Evolutionary conservation across 208 protist genomes (phyloP), one percentile per base, ranked within the genome.

Genomic region (Leishmania braziliensis): DNA sequence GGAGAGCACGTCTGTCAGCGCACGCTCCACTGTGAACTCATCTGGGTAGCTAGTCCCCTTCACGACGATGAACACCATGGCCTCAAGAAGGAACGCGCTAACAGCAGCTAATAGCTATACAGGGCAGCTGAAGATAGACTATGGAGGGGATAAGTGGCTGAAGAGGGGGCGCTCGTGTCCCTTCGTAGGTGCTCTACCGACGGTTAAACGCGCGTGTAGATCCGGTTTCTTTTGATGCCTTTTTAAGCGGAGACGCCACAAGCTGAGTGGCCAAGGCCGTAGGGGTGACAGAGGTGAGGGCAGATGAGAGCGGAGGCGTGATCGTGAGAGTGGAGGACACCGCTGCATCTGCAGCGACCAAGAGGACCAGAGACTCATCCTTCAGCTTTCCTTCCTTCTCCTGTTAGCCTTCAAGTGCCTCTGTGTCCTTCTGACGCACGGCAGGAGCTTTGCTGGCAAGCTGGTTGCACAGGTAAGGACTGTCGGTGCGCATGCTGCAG

Each of bases 11-110:
- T 88, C 88, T 33, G 54, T 81, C 39, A 88, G 53, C 43, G 69
- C 76, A 62, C 90, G 88, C 84, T 95, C 89, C 33, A 89, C 73
- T 8, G 74, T 62, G 80, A 97, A 97, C 84, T 94, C 89, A 54
- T 96, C 94, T 2, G 92, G 89, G 78, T 91, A 97, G 58, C 84
- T 88, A 14, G 94, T 95, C 1, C 94, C 94, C 79, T 97, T 97
- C 60, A 97, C 94, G 0, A 89, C 76, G 2, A 97, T 79, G 5
- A 93, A 60, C 14, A 97, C 94, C 94, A 97, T 97, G 14, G 69
- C 16, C 29, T 29, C 48, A n/a, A 54, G 14, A 3, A 18, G 10
- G 14, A 53, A 16, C 12, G 48, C 23, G 33, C 6, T 3, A 18
- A 29, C 1, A 51, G 36, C 10, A 36, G 8, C 43, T 9, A 5